Conservation (phyloP, 2,329 filamentous ascomycete species). For the Tolypocladium pustulatum region DNA sequence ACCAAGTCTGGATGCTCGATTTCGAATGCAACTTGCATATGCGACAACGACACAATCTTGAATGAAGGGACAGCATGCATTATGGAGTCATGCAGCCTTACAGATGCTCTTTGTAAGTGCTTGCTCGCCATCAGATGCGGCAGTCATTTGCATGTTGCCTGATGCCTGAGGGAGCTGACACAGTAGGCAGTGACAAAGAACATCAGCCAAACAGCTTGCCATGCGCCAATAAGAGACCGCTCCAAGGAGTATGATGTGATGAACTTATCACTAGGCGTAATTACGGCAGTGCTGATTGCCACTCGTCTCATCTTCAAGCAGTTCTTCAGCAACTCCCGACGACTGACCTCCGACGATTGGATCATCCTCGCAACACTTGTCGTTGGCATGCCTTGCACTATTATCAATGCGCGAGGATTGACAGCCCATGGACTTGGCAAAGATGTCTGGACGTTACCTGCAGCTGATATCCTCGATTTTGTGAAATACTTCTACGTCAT, state of each 20-base stretch:
- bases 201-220: background rate
- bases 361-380: background rate
- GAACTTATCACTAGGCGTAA: background rate
- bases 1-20: background rate
- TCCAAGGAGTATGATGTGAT: background rate
- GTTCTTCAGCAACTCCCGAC: background rate
- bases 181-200: background rate
- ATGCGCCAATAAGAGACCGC: background rate
- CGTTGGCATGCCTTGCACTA: background rate
- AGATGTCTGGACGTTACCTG: background rate
- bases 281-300: background rate
- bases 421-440: background rate
- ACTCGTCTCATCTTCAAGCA: background rate
- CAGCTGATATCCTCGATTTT: background rate
- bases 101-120: background rate
- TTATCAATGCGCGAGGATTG: background rate
- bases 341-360: background rate
- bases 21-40: background rate
- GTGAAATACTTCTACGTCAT: background rate
- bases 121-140: background rate
- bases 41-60: background rate
- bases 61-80: background rate
- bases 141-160: background rate
- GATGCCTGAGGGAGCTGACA: background rate
- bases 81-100: background rate